Evolutionary conservation across 257 asterid species (phyloP).

Genomic region (Solanum virginianum): DNA sequence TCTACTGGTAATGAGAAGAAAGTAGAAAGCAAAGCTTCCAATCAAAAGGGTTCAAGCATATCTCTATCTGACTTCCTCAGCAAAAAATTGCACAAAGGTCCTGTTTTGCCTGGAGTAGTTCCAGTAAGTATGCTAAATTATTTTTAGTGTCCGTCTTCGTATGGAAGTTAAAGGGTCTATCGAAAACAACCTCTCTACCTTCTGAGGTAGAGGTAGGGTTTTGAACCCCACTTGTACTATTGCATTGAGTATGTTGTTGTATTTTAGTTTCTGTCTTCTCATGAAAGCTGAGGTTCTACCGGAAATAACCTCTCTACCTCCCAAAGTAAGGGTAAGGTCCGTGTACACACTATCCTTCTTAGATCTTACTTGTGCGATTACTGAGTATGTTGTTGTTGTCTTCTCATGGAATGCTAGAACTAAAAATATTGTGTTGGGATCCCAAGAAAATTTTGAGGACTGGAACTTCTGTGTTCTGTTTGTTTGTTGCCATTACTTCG

Average conservation of each 20-base stretch:
- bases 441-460: neutral
- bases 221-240: neutral
- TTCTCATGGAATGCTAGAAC: neutral
- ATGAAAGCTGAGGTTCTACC: neutral
- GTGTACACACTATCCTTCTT: neutral
- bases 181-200: neutral
- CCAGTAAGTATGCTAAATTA: slow-evolving; percentile 16
- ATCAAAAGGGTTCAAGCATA: slow-evolving; percentile 24
- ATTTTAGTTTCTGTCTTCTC: neutral
- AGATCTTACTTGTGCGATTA: neutral
- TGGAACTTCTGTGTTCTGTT: neutral
- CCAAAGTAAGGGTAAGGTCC: neutral
- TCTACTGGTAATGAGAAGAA: slow-evolving; percentile 12
- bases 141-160: neutral
- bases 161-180: neutral
- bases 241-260: neutral
- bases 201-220: neutral
- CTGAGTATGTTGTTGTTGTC: neutral
- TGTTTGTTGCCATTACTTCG: neutral
- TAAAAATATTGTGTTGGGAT: neutral
- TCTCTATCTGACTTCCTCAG: slow-evolving; percentile 61
- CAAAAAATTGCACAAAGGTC: slow-evolving; percentile 44
- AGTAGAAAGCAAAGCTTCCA: slow-evolving; percentile 14
- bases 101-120: slow-evolving; percentile 37
- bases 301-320: neutral